Evolutionary conservation across 1,139 yeast genomes (phyloP), one percentile per base, ranked within the genome.

Genomic region (Keqinozyma sinolaborantium): DNA sequence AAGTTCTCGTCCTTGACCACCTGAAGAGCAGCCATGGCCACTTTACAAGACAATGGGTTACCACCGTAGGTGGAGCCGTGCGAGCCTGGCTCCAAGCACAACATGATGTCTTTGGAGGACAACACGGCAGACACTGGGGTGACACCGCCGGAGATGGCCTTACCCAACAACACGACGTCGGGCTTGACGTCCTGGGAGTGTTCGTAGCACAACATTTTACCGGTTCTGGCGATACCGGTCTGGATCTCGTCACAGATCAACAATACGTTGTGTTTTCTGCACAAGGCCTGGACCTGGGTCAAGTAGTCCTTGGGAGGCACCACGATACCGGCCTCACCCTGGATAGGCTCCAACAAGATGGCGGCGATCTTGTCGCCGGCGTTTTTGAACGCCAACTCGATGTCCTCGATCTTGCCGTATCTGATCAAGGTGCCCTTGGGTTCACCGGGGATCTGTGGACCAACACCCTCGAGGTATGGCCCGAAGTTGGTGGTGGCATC

Each of bases 61-160:
- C 98, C 98, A 60, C 98, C 98, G 56, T 86, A 90, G 20, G 98
- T 90, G 28, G 97, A 90, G 32, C 97, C 98, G 60, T 90, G 97
- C 29, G 96, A 86, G 37, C 98, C 98, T 26, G 97, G 95, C 47
- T 85, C 87, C 50, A 90, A 76, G 46, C 90, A 80, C 45, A 80
- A 74, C 97, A 90, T 86, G 55, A 90, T 83, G 39, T 88, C 95
- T 50, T 70, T 79, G 23, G 95, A 84, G 3, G 96, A 83, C 44
- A 90, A 72, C 11, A 88, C 96, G 15, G 94, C 95, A 30, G 95
- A 83, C 15, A 88, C 95, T 19, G 97, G 97, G 42, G 85, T 60
- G 27, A 88, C 90, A 61, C 98, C 98, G 38, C 98, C 97, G 26
- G 95, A 83, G 45, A 90, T 78, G 40, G 97, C 98, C 67, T 90